Conservation (phyloP, 164 flowering plant species). For the Nymphaea colorata region DNA sequence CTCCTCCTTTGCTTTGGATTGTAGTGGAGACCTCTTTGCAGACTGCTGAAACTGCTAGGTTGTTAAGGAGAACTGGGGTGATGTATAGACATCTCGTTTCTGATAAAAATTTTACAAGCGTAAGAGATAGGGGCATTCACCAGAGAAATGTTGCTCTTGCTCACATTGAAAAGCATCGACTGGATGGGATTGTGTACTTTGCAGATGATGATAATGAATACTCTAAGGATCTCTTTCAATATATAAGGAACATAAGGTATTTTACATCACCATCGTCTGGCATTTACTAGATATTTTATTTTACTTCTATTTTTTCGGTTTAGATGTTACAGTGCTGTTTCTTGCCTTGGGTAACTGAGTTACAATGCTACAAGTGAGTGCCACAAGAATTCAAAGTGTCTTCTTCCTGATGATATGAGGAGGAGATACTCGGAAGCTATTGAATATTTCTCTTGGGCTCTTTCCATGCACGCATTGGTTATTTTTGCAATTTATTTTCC, state of each 20-base stretch:
- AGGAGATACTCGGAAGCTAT: neutral
- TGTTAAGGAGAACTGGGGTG: slow-evolving; percentile 64
- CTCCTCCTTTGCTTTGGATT: slow-evolving; percentile 74
- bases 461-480: neutral
- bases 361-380: neutral
- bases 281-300: neutral
- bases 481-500: too few relatives aligned
- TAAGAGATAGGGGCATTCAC: slow-evolving; percentile 31
- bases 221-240: slow-evolving; percentile 52
- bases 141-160: slow-evolving; percentile 74
- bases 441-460: neutral
- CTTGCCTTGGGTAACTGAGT: neutral
- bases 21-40: slow-evolving; percentile 75
- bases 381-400: neutral
- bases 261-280: neutral
- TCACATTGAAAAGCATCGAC: slow-evolving; percentile 76
- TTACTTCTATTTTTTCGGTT: too few relatives aligned
- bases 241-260: slow-evolving; percentile 73
- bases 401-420: neutral
- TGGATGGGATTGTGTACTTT: slow-evolving; percentile 84
- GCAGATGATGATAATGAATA: slow-evolving; percentile 68
- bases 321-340: neutral
- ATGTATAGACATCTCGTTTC: slow-evolving; percentile 87
- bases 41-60: slow-evolving; percentile 62
- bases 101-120: slow-evolving; percentile 38